Conservation (phyloP, 352 stramenopile genomes). For the Pythium periplocum region DNA sequence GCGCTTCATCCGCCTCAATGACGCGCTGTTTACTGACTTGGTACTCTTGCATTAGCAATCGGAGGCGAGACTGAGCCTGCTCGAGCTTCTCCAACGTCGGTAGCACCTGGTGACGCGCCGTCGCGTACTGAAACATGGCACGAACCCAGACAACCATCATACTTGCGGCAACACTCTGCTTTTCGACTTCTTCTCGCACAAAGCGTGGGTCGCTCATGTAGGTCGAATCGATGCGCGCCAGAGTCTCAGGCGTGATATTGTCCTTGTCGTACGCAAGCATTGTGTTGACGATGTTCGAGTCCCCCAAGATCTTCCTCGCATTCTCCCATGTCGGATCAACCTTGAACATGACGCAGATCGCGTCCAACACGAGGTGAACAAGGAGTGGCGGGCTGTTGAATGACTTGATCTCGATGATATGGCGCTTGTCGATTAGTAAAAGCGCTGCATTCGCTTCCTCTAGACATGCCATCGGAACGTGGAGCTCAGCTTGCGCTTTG, state of each 20-base stretch:
- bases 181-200: constrained; percentile 60
- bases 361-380: constrained; percentile 66
- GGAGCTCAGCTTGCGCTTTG: constrained; percentile 45
- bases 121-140: constrained; percentile 62
- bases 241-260: constrained; percentile 29
- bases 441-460: constrained; percentile 64
- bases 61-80: constrained; percentile 41
- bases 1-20: constrained; percentile 31
- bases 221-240: constrained; percentile 34
- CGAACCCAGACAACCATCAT: constrained; percentile 76
- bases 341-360: constrained; percentile 67
- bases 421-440: constrained; percentile 57
- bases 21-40: constrained; percentile 64
- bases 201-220: constrained; percentile 57
- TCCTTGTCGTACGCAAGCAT: constrained; percentile 76
- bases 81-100: constrained; percentile 66
- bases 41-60: constrained; percentile 57
- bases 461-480: constrained; percentile 51
- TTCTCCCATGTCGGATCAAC: constrained; percentile 73
- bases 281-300: constrained; percentile 64
- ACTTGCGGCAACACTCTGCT: constrained; percentile 68
- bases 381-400: constrained; percentile 67
- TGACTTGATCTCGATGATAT: constrained; percentile 83
- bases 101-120: constrained; percentile 37
- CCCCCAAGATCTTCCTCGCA: constrained; percentile 47